Conservation (phyloP, 2,329 filamentous ascomycete genomes). For the Paraphaeosphaeria minitans region DNA sequence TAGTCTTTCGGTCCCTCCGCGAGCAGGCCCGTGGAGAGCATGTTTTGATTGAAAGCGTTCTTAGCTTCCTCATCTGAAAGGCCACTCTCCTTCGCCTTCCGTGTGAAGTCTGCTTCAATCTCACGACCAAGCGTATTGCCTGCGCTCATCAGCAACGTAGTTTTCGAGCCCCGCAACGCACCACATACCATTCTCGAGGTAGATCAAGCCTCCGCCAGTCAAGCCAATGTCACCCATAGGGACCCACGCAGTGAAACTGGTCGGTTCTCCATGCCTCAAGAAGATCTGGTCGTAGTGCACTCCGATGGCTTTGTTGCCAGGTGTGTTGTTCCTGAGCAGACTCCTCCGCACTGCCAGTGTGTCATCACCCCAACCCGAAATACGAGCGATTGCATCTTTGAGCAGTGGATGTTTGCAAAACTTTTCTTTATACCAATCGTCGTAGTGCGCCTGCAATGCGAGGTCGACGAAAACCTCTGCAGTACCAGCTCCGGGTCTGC, state of each 20-base stretch:
- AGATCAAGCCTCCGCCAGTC: conserved; percentile 64
- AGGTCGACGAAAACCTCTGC: conserved; percentile 55
- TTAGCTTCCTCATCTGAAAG: conserved; percentile 58
- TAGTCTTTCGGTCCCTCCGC: conserved; percentile 56
- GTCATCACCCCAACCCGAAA: conserved; percentile 61
- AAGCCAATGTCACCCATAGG: conserved; percentile 60
- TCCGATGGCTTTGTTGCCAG: conserved; percentile 62
- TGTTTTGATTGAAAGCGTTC: conserved; percentile 58
- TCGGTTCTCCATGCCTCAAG: conserved; percentile 60
- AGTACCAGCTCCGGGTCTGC: conserved; percentile 50
- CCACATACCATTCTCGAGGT: conserved; percentile 56
- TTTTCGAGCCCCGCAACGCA: not conserved
- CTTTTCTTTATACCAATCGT: conserved; percentile 53
- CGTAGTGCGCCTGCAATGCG: conserved; percentile 59
- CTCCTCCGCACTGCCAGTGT: conserved; percentile 56
- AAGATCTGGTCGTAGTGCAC: conserved; percentile 68
- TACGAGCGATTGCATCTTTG: conserved; percentile 55
- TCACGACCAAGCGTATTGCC: conserved; percentile 55
- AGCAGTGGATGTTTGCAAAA: conserved; percentile 61
- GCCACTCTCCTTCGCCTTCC: conserved; percentile 55
- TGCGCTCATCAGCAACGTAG: conserved; percentile 14
- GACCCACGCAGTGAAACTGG: conserved; percentile 63
- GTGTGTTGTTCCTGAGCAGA: conserved; percentile 62
- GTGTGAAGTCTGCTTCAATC: conserved; percentile 57
- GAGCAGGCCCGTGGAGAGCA: conserved; percentile 62